Conservation (phyloP, 805 yeast genomes). For the Cyberlindnera galapagoensis region DNA sequence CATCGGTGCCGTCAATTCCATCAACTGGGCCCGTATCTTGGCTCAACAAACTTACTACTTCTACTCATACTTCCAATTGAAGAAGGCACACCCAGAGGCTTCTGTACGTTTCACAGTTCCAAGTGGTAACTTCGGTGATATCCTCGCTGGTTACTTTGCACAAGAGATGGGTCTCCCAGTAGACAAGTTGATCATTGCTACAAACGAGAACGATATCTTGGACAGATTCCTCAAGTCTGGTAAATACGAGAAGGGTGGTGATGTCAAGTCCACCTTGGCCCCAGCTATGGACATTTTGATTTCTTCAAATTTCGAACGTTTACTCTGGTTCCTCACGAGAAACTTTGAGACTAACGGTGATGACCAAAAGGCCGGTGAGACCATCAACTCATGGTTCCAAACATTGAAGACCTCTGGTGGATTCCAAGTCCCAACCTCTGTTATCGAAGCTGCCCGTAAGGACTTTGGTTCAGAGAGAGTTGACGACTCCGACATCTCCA, state of each 20-base stretch:
- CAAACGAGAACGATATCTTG: constrained; percentile 91
- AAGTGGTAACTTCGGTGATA: constrained; percentile 97
- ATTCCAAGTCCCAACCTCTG: constrained; percentile 60
- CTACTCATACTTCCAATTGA: constrained; percentile 77
- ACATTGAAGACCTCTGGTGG: constrained; percentile 72
- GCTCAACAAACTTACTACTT: constrained; percentile 98
- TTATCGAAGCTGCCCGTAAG: constrained; percentile 56
- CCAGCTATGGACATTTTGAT: constrained; percentile 99
- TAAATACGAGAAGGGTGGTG: constrained; percentile 65
- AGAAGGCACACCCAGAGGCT: constrained; percentile 32
- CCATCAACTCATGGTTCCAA: constrained; percentile 69
- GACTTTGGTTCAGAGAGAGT: constrained; percentile 80
- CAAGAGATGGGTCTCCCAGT: constrained; percentile 92
- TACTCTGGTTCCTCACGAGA: constrained; percentile 88
- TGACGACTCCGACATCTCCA: constrained; percentile 68
- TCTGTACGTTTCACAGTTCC: constrained; percentile 88
- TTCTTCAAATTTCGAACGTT: constrained; percentile 93
- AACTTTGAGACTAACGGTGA: constrained; percentile 50
- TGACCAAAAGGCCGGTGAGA: constrained; percentile 63
- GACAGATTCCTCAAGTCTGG: constrained; percentile 90
- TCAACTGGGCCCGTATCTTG: constrained; percentile 97
- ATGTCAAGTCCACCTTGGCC: constrained; percentile 82
- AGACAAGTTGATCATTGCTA: constrained; percentile 83
- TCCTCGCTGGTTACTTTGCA: constrained; percentile 94
- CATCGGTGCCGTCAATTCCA: constrained; percentile 96